These are phyloP conservation scores for Rhizopus sp. DNA, from an alignment of 371 early-diverging fungal genomes.

Conservation along the genomic window DNA sequence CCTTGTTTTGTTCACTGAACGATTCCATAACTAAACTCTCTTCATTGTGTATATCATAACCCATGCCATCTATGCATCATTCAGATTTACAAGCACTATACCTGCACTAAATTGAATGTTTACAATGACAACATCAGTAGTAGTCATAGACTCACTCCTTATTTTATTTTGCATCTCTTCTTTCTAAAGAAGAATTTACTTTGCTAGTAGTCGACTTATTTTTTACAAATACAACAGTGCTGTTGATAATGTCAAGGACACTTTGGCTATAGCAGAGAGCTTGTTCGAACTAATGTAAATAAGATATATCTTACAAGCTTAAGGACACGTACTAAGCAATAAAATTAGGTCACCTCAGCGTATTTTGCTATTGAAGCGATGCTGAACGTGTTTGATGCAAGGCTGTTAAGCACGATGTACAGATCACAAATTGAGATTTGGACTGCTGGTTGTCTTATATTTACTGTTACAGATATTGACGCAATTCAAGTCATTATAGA, in stretches of 20 bases:
- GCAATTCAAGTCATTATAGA: conserved; percentile 5
- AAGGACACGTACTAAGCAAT: conserved; percentile 1
- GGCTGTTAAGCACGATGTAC: background rate
- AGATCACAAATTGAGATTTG: background rate
- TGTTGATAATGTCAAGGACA: background rate
- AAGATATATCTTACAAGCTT: conserved; percentile 5
- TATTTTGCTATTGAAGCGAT: background rate
- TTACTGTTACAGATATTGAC: background rate
- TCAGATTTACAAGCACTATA: conserved; percentile 1
- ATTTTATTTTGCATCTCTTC: too few species aligned
- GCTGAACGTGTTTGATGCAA: background rate
- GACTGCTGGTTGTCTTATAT: background rate
- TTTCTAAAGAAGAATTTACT: too few species aligned
- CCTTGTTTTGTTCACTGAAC: background rate
- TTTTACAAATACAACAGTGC: too few species aligned
- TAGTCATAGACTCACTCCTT: too few species aligned
- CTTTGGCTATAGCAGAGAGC: background rate
- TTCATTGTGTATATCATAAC: conserved; percentile 1
- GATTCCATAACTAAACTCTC: conserved; percentile 2
- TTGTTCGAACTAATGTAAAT: conserved; percentile 3
- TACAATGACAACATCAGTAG: too few species aligned
- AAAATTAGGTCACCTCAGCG: conserved; percentile 1
- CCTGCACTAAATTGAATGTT: conserved; percentile 5
- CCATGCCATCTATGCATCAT: conserved; percentile 1
- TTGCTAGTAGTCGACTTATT: too few species aligned